A percentile compares a stretch with the other conserved stretches of the same genome.
phyloP scores from a whole-genome alignment of 768 basidiomycete genomes.

The Guyanaporus albipodus region DNA sequence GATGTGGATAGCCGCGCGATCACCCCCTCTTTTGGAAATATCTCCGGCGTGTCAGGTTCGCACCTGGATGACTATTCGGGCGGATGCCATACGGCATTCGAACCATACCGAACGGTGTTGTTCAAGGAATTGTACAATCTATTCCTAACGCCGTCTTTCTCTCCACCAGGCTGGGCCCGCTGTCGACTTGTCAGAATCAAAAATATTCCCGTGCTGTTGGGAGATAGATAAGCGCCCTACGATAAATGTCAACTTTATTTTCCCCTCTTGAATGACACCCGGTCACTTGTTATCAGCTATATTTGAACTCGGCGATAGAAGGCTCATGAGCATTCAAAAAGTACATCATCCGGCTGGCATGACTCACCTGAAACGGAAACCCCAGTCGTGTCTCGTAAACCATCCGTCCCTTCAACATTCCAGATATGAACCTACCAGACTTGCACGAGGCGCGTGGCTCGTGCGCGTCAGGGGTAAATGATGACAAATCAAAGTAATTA shows the following conservation, averaged over 20 bases:
- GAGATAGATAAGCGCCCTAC: neutral
- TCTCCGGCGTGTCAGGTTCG: neutral
- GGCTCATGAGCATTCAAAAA: neutral
- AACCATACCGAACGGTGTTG: slow-evolving; percentile 2
- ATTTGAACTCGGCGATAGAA: neutral
- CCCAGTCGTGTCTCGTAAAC: neutral
- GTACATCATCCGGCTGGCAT: neutral
- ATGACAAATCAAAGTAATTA: slow-evolving; percentile 14
- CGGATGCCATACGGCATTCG: slow-evolving; percentile 13
- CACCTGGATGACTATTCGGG: neutral
- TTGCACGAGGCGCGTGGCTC: too few species aligned
- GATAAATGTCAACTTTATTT: neutral
- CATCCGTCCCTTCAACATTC: neutral
- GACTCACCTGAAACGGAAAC: too few species aligned
- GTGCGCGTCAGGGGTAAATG: slow-evolving; percentile 5
- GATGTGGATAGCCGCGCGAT: slow-evolving; percentile 23
- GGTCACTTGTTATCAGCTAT: neutral
- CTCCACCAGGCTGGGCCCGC: neutral
- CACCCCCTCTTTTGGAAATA: slow-evolving; percentile 6
- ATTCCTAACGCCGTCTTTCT: neutral
- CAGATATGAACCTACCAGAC: too few species aligned
- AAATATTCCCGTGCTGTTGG: neutral
- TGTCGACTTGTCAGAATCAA: slow-evolving; percentile 6
- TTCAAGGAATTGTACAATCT: slow-evolving; percentile 5
- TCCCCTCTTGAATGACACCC: neutral